Evolutionary conservation across 1,284 basidiomycete genomes (phyloP), one percentile per base, ranked within the genome.

Genomic region (Ustilago shanxiensis): DNA sequence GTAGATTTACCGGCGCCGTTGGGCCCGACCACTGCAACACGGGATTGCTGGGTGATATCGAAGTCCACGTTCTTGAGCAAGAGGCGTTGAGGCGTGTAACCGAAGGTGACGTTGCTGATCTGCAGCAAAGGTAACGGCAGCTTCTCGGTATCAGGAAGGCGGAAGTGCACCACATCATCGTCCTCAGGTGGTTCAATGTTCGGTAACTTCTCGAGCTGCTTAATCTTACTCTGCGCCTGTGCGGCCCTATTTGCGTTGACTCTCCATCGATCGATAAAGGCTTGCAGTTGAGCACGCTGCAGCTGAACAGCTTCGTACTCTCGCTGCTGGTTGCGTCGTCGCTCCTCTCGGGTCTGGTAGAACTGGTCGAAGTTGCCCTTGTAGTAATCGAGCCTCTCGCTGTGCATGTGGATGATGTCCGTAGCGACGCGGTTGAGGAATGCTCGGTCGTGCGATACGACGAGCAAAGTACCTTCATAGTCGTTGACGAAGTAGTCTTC

Each of bases 351-450:
- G 26, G 97, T 99, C 3, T 96, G 95, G 87, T 99, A 98, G 90
- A 99, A 99, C 85, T 98, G 95, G 1, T 93, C 92, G 87, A 99
- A 99, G 88, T 99, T 98, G 79, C 95, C 97, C 81, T 92, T 96
- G 90, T 98, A 98, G 56, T 98, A 98, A 86, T 99, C 96, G 26
- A 99, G 89, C 59, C 97, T 90, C 72, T 91, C 93, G 2, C 93
- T 95, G 87, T 99, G 96, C 88, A 98, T 95, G 87, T 98, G 95
- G 39, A 99, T 91, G 81, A 99, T 98, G 86, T 99, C 97, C 85
- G 96, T 99, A 0, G 95, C 95, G 14, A 98, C 94, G 28, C 93
- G 93, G 87, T 99, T 95, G 89, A 99, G 88, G 91, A 99, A 99
- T 31, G 96, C 94, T 84, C 97, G 92, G 87, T 99, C 97, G 90